Base-by-base conservation (phyloP, 352 stramenopile genomes). In the Lagenidium sp. region DNA sequence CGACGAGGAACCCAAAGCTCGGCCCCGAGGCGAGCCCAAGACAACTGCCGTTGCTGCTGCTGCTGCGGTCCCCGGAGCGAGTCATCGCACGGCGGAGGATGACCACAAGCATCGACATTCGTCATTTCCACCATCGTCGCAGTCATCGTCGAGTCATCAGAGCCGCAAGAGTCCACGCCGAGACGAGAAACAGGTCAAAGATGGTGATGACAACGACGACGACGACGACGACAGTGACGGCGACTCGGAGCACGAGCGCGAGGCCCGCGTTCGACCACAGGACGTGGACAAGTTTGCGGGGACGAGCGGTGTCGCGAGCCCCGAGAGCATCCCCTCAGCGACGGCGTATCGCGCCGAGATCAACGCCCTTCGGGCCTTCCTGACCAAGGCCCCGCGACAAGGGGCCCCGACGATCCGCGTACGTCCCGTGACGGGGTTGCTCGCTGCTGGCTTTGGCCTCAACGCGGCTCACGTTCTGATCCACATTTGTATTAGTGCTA, bases 401-500 rank as follows among this genome's bases (percentile, higher is more conserved):
- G 59, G 44, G 7, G 31, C 53, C 2, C 19, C 48, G 18, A 41
- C 42, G 6, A 54, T 84, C 41, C 52, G 59, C 28, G 68, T 76
- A 59, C 10, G 57, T 53, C 2, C 3, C 31, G 18, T 23, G 4
- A 34, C 24, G 3, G 21, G 24, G 8, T 8, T 31, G 3, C 5
- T 45, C 21, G 18, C 7, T 6, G 25, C 29, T n/a, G 3, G 16
- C n/a, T 20, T 37, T 39, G 16, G 15, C 6, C 3, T 50, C n/a
- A n/a, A n/a, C n/a, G n/a, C n/a, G n/a, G n/a, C n/a, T n/a, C n/a
- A n/a, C n/a, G n/a, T n/a, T n/a, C n/a, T n/a, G n/a, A n/a, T n/a
- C n/a, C n/a, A n/a, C n/a, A n/a, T n/a, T n/a, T n/a, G n/a, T n/a
- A 23, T 48, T 25, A 82, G 68, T 86, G 69, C 45, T 71, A 65